These are phyloP conservation scores for Phallus indusiatus DNA, from an alignment of 768 basidiomycete genomes.

Conservation along the genomic window DNA sequence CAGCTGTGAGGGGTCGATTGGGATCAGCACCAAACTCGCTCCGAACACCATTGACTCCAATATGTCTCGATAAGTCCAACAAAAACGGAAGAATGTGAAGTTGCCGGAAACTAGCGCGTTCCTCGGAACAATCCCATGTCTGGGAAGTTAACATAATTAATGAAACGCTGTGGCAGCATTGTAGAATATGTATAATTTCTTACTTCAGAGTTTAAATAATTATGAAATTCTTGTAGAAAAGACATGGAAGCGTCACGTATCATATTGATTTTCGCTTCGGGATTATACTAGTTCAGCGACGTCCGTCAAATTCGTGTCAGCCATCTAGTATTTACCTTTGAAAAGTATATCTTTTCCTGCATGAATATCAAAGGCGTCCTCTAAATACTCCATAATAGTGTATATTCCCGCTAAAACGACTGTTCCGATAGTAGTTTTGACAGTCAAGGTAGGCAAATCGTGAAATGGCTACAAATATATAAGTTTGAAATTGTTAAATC, in stretches of 20 bases:
- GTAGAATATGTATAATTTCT: not conserved
- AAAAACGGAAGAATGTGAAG: not conserved
- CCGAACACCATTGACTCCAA: not conserved
- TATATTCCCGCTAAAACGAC: not conserved
- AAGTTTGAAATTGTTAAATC: not conserved
- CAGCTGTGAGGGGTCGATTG: not conserved
- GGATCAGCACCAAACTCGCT: not conserved
- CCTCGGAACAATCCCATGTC: not conserved
- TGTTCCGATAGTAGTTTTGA: not conserved
- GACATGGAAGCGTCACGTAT: not conserved
- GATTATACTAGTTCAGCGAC: not conserved
- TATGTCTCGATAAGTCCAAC: not conserved
- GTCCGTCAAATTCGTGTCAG: not conserved
- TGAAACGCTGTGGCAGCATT: not conserved
- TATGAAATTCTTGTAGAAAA: not conserved
- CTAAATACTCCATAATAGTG: not conserved
- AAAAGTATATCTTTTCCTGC: not conserved
- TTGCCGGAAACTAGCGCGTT: not conserved
- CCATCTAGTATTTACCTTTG: conserved; percentile 2
- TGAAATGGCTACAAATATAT: not conserved
- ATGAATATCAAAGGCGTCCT: conserved; percentile 1
- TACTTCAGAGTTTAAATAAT: not conserved
- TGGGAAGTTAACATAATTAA: not conserved
- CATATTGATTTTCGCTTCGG: conserved; percentile 1
- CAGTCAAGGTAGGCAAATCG: not conserved